Base-by-base conservation (phyloP, 2,329 filamentous ascomycete species). In the Exserohilum rostratum region DNA sequence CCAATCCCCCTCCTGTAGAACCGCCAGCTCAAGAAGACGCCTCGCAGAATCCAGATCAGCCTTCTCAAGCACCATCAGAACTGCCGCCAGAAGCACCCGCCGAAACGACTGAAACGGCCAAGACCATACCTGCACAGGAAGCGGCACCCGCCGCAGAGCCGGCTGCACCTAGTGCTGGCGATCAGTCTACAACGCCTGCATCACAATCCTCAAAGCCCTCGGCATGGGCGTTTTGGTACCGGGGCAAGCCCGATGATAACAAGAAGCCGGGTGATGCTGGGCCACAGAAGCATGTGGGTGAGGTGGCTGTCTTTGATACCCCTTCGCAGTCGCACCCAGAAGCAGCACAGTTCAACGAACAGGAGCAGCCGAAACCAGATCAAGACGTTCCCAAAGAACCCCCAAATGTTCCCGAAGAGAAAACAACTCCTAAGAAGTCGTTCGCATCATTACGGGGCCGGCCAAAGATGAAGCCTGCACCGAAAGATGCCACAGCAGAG, bases 211-310 rank as follows among this genome's bases (percentile, higher is more conserved):
- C 74, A 66, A 82, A 62, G 64, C 77, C 58, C 72, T 89, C 89
- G 0, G 90, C 87, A 0, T 93, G 90, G 90, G 90, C 88, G 0
- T 93, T 93, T 62, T 93, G 90, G 90, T 91, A 87, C 12, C 84
- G 82, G 40, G 86, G 88, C 3, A 75, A 74, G 52, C 61, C 77
- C 68, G 31, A 83, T 80, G 65, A 68, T 72, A 61, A 85, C 79
- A 20, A 79, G 82, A 65, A 46, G 79, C 84, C 58, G 78, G 84
- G 30, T 78, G 87, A 71, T 72, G 82, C 43, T 83, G 86, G 38
- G 78, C 88, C 75, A 74, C 82, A 61, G 79, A 85, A 83, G 53
- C 79, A 83, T 47, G 77, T 84, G 12, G 77, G 78, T 5, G 79
- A 82, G 56, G 68, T 82, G 4, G 80, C 80, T 15, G 80, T 82